Evolutionary conservation across 148 eudicot genomes (phyloP).

Genomic region (Rhododendron molle): DNA sequence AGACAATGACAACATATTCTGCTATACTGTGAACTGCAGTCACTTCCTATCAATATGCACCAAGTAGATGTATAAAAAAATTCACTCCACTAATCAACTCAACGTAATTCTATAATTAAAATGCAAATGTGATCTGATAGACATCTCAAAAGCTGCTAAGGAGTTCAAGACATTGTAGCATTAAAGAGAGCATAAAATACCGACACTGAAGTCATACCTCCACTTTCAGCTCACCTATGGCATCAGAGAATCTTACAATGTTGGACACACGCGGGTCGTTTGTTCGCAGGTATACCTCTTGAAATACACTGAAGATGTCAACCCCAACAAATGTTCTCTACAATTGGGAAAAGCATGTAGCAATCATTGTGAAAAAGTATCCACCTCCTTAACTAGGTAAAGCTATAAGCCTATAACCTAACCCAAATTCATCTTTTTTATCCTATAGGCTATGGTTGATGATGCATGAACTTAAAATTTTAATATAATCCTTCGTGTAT

Average conservation of each 20-base stretch:
- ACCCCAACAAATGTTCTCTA: conserved; percentile 98
- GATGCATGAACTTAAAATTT: not conserved
- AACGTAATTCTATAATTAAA: not conserved
- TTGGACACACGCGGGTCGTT: conserved; percentile 92
- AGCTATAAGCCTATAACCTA: not conserved
- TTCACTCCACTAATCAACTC: not conserved
- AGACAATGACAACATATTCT: not conserved
- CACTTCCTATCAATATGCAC: not conserved
- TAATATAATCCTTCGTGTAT: not conserved
- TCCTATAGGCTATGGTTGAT: not conserved
- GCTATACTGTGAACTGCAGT: not conserved
- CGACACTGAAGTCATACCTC: conserved; percentile 49
- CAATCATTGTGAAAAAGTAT: not conserved
- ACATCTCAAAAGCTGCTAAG: not conserved
- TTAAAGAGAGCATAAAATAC: not conserved
- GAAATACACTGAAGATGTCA: conserved; percentile 86
- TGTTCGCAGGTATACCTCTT: conserved; percentile 74
- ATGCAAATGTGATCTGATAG: not conserved
- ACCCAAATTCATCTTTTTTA: not conserved
- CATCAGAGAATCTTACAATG: conserved; percentile 84
- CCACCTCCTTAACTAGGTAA: not conserved
- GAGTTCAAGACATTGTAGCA: not conserved
- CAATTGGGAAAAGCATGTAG: not conserved
- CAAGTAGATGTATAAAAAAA: not conserved
- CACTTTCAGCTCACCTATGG: conserved; percentile 90